Percentiles rank a stretch among this genome's conserved stretches.
phyloP scores from a whole-genome alignment of 129 eudicot species.

The Arctium minus region DNA sequence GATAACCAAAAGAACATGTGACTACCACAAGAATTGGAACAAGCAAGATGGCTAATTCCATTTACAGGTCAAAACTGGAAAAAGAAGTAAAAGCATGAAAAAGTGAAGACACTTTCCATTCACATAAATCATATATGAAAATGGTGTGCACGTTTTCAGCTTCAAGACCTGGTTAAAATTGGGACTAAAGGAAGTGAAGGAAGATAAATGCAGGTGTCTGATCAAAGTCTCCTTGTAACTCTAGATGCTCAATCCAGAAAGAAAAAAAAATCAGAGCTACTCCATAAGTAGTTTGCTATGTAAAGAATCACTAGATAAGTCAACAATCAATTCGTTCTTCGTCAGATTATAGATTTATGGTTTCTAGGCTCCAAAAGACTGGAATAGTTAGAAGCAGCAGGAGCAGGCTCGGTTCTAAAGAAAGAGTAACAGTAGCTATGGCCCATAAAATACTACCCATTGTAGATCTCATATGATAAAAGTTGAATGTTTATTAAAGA shows the following conservation, averaged over 20 bases:
- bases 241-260: background rate
- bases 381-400: background rate
- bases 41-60: background rate
- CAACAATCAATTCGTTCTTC: background rate
- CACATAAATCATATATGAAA: background rate
- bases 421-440: background rate
- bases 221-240: background rate
- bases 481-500: background rate
- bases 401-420: background rate
- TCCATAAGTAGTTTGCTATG: background rate
- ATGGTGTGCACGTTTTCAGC: slow-evolving; percentile 2
- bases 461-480: background rate
- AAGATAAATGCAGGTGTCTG: background rate
- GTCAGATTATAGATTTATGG: background rate
- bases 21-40: background rate
- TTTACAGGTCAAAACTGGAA: background rate
- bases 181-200: background rate
- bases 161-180: background rate
- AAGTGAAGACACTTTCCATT: background rate
- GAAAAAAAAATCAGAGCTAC: background rate
- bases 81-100: background rate
- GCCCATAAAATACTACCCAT: background rate
- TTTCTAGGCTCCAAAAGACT: background rate
- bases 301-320: background rate
- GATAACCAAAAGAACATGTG: slow-evolving; percentile 36